Conservation (phyloP, 2,329 filamentous ascomycete genomes). For the Colletotrichum sansevieriae region DNA sequence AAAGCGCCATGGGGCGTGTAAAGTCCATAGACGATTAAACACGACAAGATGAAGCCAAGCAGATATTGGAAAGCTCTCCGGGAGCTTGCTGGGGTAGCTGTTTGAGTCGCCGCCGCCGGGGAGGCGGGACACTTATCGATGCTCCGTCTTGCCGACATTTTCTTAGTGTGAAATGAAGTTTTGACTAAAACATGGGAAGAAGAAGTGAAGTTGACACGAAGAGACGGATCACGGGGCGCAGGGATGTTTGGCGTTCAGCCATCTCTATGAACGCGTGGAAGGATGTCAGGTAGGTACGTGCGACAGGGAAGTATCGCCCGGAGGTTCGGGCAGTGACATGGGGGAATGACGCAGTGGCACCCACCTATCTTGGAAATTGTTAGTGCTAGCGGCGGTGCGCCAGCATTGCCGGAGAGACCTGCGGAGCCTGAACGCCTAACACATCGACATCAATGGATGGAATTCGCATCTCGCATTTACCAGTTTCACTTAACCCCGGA, state of each 20-base stretch:
- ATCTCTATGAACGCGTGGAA: constrained; percentile 3
- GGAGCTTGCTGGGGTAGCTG: constrained; percentile 29
- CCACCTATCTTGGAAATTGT: constrained; percentile 16
- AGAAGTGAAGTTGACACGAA: constrained; percentile 23
- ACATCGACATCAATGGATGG: constrained; percentile 1
- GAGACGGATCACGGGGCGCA: constrained; percentile 10
- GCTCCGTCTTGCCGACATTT: constrained; percentile 31
- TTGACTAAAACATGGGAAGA: constrained; percentile 25
- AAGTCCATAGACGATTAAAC: constrained; percentile 31
- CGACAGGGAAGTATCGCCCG: constrained; percentile 33
- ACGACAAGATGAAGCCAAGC: constrained; percentile 27
- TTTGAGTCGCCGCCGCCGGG: constrained; percentile 17
- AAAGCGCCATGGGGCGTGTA: not conserved
- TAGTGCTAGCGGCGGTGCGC: constrained; percentile 29
- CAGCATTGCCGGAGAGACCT: not conserved
- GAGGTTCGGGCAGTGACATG: constrained; percentile 9
- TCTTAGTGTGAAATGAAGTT: constrained; percentile 3
- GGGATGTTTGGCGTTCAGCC: constrained; percentile 9
- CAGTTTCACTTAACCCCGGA: too few species aligned
- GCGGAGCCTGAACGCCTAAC: constrained; percentile 4
- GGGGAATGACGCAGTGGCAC: constrained; percentile 34
- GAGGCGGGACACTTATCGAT: constrained; percentile 31
- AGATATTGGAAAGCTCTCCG: constrained; percentile 27
- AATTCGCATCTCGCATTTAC: not conserved
- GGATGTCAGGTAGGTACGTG: constrained; percentile 2